A percentile compares a stretch with the other conserved stretches of the same genome.
Conservation (phyloP, 2,329 filamentous ascomycete species). For the Raffaelea albimanens region DNA sequence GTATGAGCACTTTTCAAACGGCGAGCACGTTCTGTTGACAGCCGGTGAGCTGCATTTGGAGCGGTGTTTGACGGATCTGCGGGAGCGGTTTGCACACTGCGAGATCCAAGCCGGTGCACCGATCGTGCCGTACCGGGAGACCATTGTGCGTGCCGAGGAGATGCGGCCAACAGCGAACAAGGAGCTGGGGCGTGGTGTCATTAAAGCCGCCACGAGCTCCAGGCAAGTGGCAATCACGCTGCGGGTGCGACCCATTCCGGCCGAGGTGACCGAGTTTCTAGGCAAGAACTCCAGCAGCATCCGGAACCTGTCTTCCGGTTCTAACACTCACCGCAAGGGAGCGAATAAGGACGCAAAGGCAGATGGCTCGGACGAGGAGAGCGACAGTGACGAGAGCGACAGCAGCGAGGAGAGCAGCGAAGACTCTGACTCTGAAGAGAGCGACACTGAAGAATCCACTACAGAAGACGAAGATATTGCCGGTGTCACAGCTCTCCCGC, state of each 20-base stretch:
- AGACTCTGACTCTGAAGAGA: constrained; percentile 24
- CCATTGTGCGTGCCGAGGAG: constrained; percentile 76
- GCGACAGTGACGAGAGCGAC: constrained; percentile 30
- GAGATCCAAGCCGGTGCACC: constrained; percentile 90
- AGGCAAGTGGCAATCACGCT: constrained; percentile 76
- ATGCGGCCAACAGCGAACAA: constrained; percentile 86
- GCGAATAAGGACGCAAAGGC: not conserved
- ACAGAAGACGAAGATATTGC: constrained; percentile 45
- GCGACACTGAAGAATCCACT: constrained; percentile 32
- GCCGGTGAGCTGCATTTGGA: constrained; percentile 93
- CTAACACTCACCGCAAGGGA: constrained; percentile 20
- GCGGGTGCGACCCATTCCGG: constrained; percentile 68
- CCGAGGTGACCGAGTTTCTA: constrained; percentile 74
- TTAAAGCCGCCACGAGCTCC: constrained; percentile 67
- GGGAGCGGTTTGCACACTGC: constrained; percentile 86
- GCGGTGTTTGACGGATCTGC: constrained; percentile 82
- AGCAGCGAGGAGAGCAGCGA: constrained; percentile 16
- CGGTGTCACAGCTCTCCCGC: constrained; percentile 53
- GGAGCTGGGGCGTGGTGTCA: constrained; percentile 74
- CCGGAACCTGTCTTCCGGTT: constrained; percentile 35
- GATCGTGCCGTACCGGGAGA: constrained; percentile 93
- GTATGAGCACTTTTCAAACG: constrained; percentile 86
- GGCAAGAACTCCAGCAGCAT: constrained; percentile 67
- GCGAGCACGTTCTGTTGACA: constrained; percentile 90
- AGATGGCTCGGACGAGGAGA: constrained; percentile 7